A percentile compares a stretch with the other conserved stretches of the same genome.
phyloP scores from a whole-genome alignment of 169 alveolate species.

The Cryptosporidium tyzzeri region DNA sequence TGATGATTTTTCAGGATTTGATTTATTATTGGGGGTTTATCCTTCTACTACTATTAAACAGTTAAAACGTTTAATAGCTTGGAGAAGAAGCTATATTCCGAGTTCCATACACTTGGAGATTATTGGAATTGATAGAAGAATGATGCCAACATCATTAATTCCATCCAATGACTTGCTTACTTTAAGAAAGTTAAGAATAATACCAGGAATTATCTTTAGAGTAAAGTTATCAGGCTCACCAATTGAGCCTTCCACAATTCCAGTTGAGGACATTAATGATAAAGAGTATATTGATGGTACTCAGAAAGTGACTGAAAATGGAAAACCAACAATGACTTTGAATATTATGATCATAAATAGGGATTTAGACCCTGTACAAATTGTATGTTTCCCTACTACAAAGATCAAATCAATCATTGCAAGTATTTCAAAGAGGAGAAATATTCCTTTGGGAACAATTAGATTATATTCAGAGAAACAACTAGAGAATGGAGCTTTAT shows the following conservation, averaged over 20 bases:
- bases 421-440: slow-evolving; percentile 70
- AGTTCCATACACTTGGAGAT: slow-evolving; percentile 64
- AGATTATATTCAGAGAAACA: slow-evolving; percentile 43
- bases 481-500: slow-evolving; percentile 61
- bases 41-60: slow-evolving; percentile 74
- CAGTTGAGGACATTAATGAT: slow-evolving; percentile 42
- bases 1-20: slow-evolving; percentile 73
- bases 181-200: slow-evolving; percentile 47
- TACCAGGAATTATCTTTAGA: slow-evolving; percentile 65
- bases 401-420: slow-evolving; percentile 31
- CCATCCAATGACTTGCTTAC: slow-evolving; percentile 67
- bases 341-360: slow-evolving; percentile 40
- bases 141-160: slow-evolving; percentile 67
- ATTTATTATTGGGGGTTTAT: slow-evolving; percentile 57
- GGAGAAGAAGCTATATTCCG: slow-evolving; percentile 71
- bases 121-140: slow-evolving; percentile 70
- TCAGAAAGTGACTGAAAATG: neutral
- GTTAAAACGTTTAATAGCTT: slow-evolving; percentile 71
- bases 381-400: slow-evolving; percentile 62
- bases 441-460: slow-evolving; percentile 10
- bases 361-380: slow-evolving; percentile 63
- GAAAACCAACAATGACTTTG: slow-evolving; percentile 37
- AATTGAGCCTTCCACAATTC: slow-evolving; percentile 51
- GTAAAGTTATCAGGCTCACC: slow-evolving; percentile 61
- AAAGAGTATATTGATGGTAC: slow-evolving; percentile 58